Conservation (phyloP, 208 protist genomes). For the Strigomonas culicis region DNA sequence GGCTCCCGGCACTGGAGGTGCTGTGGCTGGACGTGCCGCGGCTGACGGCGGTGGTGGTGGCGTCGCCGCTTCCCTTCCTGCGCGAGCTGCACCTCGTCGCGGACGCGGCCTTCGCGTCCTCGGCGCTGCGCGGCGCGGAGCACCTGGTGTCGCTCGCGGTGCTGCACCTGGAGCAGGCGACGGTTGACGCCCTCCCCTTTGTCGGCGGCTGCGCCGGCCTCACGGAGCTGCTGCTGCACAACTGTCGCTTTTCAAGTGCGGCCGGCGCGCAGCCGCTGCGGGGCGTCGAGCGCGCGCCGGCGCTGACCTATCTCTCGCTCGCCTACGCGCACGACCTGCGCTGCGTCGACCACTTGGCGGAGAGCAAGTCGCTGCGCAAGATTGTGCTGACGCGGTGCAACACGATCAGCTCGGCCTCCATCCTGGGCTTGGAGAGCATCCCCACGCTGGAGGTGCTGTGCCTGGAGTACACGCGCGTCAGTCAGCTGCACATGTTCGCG, state of each 20-base stretch:
- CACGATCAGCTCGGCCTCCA: slow-evolving; percentile 32
- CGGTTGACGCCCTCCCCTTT: slow-evolving; percentile 39
- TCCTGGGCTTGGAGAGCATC: slow-evolving; percentile 34
- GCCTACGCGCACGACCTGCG: slow-evolving; percentile 40
- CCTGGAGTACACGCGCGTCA: slow-evolving; percentile 64
- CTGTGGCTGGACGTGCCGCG: slow-evolving; percentile 50
- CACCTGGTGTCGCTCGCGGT: slow-evolving; percentile 42
- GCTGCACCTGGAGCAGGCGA: slow-evolving; percentile 41
- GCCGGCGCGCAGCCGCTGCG: slow-evolving; percentile 14
- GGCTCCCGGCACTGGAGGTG: slow-evolving; percentile 35
- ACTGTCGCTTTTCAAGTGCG: slow-evolving; percentile 32
- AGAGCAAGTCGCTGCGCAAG: slow-evolving; percentile 31
- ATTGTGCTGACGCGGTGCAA: slow-evolving; percentile 56
- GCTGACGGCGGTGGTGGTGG: slow-evolving; percentile 22
- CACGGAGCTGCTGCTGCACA: slow-evolving; percentile 45
- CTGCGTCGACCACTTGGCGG: slow-evolving; percentile 31
- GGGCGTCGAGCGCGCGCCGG: slow-evolving; percentile 35
- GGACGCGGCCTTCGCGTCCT: slow-evolving; percentile 32
- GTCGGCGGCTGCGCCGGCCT: slow-evolving; percentile 30
- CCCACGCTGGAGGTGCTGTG: slow-evolving; percentile 36
- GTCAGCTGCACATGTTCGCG: slow-evolving; percentile 28
- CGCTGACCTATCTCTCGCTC: slow-evolving; percentile 45
- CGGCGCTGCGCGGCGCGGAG: slow-evolving; percentile 34
- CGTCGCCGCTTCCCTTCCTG: slow-evolving; percentile 12
- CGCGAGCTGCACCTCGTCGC: slow-evolving; percentile 53